phyloP scores from a whole-genome alignment of 805 yeast species.

The Metschnikowia amazonensis region DNA sequence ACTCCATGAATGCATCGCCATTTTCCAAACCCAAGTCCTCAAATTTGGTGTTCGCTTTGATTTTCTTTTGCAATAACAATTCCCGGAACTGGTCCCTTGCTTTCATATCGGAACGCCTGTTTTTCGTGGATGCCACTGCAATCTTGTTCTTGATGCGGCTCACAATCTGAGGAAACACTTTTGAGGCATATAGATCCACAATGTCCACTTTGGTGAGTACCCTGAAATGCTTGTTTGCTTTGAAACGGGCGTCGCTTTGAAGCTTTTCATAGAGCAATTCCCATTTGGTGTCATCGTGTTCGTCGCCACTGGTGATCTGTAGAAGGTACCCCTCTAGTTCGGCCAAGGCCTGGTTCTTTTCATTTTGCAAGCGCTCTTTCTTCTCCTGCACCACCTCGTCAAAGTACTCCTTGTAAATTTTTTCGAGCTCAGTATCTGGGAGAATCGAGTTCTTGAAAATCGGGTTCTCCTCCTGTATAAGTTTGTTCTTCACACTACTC shows the following conservation, averaged over 20 bases:
- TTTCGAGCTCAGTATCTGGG: constrained; percentile 53
- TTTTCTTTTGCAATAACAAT: constrained; percentile 39
- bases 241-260: constrained; percentile 47
- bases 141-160: constrained; percentile 22
- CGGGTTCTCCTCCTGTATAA: constrained; percentile 60
- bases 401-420: constrained; percentile 52
- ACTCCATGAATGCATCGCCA: constrained; percentile 52
- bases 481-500: constrained; percentile 47
- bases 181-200: constrained; percentile 45
- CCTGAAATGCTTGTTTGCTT: constrained; percentile 55
- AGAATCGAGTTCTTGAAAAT: constrained; percentile 58
- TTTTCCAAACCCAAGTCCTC: constrained; percentile 50
- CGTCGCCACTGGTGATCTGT: constrained; percentile 29
- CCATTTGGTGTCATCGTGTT: constrained; percentile 35
- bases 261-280: constrained; percentile 32
- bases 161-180: constrained; percentile 29
- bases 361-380: constrained; percentile 18
- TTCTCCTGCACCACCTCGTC: constrained; percentile 33
- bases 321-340: constrained; percentile 53
- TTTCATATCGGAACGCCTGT: constrained; percentile 56
- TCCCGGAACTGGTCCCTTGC: constrained; percentile 58
- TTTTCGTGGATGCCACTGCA: constrained; percentile 28
- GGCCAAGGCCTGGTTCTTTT: constrained; percentile 45
- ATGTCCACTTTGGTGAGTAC: constrained; percentile 57
- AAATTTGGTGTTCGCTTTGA: constrained; percentile 56